Evolutionary conservation across 768 basidiomycete species (phyloP), one percentile per base, ranked within the genome.

Genomic region (Boletus rubropictus): DNA sequence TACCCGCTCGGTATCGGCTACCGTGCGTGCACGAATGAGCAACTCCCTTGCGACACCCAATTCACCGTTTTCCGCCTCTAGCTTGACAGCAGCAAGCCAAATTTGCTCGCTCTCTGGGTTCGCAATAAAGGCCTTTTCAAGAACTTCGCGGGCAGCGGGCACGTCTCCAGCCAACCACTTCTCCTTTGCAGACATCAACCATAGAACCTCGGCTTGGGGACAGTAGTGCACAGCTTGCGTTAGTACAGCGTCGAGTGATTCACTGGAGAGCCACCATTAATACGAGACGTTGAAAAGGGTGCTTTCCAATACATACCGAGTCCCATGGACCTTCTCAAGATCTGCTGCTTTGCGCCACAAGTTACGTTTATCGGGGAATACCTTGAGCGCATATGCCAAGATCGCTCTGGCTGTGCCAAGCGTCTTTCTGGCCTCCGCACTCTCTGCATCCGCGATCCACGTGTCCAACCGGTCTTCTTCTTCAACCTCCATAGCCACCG

Each of bases 171-270:
- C 72, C 14, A 91, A 62, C 95, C 95, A 99, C 64, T 91, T 89
- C 71, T 98, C 95, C 69, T 99, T 99, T 3, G 95, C 96, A 42
- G 85, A 80, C 93, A 98, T 98, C 27, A 98, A 77, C 96, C 96
- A 98, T 5, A 99, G 72, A 0, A 92, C 88, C 65, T 98, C 95
- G 1, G 93, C 94, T 55, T 93, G 90, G 0, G 95, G 96, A 57
- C 92, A 95, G 61, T 92, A 84, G 45, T 86, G 76, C 21, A 94
- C 91, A 0, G 95, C 93, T 27, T 85, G 79, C 37, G 73, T 74
- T 35, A 97, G 79, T 4, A 97, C 80, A 1, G 82, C 83, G 59
- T 93, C 83, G 24, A 96, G 75, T 34, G 85, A 82, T 57, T 90
- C 86, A 50, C 84, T 86, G 55, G 22, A 53, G 45, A 43, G 34